A percentile compares a stretch with the other conserved stretches of the same genome.
Evolutionary conservation across 345 rosid species (phyloP).

Genomic region (Hibiscus mutabilis): DNA sequence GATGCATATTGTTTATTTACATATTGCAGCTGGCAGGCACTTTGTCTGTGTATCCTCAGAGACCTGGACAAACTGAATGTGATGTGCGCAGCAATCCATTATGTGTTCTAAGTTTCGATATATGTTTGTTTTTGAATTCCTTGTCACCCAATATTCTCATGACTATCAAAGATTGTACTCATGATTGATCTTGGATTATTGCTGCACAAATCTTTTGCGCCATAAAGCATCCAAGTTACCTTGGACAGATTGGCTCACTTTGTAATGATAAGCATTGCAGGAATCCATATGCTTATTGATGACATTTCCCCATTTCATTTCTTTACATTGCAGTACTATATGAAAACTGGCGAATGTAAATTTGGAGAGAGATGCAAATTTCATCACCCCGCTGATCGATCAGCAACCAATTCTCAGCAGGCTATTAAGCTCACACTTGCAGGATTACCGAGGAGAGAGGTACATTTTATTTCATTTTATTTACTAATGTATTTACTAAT

Average conservation of each 20-base stretch:
- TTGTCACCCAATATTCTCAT: not conserved
- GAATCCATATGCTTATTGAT: not conserved
- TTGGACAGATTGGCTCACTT: not conserved
- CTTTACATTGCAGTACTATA: constrained; percentile 48
- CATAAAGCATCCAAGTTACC: constrained; percentile 1
- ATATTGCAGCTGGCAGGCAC: constrained; percentile 53
- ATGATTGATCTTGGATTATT: not conserved
- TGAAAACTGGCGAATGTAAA: constrained; percentile 92
- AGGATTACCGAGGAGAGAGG: constrained; percentile 97
- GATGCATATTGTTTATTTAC: constrained; percentile 22
- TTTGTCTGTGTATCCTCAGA: constrained; percentile 67
- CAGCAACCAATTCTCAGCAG: constrained; percentile 32
- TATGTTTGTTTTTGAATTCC: not conserved
- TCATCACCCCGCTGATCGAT: constrained; percentile 75
- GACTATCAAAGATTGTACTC: not conserved
- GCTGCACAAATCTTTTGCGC: not conserved
- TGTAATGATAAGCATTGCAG: not conserved
- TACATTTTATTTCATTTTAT: constrained; percentile 7
- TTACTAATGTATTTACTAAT: not conserved
- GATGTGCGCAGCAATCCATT: constrained; percentile 46
- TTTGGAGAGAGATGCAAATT: constrained; percentile 77
- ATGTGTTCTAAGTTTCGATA: not conserved
- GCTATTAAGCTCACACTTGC: constrained; percentile 77
- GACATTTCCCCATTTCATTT: not conserved
- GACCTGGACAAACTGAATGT: constrained; percentile 87